Evolutionary conservation across 108 stramenopile species (phyloP).

Genomic region (Epithemia pelagica): DNA sequence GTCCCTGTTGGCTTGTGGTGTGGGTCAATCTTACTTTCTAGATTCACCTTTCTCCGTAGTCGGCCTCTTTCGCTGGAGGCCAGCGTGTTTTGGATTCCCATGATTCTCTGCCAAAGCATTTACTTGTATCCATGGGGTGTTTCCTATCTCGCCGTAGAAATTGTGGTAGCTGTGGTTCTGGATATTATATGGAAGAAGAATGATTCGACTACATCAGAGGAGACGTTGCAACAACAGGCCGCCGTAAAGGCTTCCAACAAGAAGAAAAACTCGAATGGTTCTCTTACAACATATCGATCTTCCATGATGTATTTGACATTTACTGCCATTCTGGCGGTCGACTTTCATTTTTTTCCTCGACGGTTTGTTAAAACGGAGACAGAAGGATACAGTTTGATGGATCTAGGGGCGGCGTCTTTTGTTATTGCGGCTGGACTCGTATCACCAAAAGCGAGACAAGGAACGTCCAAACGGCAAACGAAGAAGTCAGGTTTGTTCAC

Average conservation of each 20-base stretch:
- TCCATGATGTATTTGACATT: conserved; percentile 72
- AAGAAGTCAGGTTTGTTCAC: too few relatives aligned
- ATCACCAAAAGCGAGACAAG: conserved; percentile 16
- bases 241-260: too few relatives aligned
- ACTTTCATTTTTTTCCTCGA: conserved; percentile 90
- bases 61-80: conserved; percentile 31
- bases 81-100: conserved; percentile 54
- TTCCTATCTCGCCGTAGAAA: conserved; percentile 13
- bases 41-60: background rate
- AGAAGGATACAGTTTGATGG: conserved; percentile 91
- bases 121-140: conserved; percentile 41
- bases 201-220: too few relatives aligned
- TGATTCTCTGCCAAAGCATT: conserved; percentile 52
- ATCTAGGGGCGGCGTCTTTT: conserved; percentile 91
- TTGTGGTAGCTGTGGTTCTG: background rate
- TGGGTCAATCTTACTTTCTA: conserved; percentile 17
- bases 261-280: background rate
- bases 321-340: conserved; percentile 88
- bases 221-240: too few relatives aligned
- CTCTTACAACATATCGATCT: conserved; percentile 51
- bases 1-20: conserved; percentile 47
- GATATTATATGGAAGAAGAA: too few relatives aligned
- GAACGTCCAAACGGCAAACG: conserved; percentile 4
- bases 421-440: conserved; percentile 74
- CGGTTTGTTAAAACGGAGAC: conserved; percentile 90